Conservation (phyloP, 1,284 basidiomycete species). For the Tilletia setariae region DNA sequence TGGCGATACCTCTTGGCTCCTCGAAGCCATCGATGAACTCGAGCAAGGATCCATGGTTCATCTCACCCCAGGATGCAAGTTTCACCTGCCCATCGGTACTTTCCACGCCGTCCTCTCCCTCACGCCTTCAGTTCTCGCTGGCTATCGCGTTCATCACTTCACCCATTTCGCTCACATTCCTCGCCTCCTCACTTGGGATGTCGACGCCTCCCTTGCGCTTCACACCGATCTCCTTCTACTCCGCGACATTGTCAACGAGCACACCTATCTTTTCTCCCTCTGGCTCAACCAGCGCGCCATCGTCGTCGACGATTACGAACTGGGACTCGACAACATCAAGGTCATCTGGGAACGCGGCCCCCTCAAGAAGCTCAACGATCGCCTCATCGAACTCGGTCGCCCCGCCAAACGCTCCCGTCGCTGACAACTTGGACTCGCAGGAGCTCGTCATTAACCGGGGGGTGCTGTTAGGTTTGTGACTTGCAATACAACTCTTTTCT, state of each 20-base stretch:
- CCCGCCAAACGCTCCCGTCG: not conserved
- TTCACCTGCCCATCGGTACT: not conserved
- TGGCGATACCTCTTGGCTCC: not conserved
- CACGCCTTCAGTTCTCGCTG: not conserved
- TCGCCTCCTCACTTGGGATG: conserved; percentile 1
- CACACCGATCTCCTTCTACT: not conserved
- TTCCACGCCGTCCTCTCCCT: conserved; percentile 1
- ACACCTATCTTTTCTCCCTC: not conserved
- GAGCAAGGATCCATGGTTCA: not conserved
- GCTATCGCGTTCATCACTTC: not conserved
- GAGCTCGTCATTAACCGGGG: not conserved
- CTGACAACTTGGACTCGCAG: not conserved
- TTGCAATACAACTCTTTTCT: not conserved
- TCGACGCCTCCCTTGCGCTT: not conserved
- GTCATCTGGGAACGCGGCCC: not conserved
- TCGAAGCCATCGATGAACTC: not conserved
- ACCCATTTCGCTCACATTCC: not conserved
- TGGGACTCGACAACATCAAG: not conserved
- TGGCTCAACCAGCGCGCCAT: not conserved
- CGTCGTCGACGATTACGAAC: not conserved
- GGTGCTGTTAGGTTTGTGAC: conserved; percentile 1
- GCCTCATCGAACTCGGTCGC: not conserved
- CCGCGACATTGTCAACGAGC: not conserved
- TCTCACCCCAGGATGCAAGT: not conserved
- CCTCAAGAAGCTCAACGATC: not conserved